These are phyloP conservation scores for Trifolium fragiferum DNA, from an alignment of 306 rosid species.

Conservation along the genomic window DNA sequence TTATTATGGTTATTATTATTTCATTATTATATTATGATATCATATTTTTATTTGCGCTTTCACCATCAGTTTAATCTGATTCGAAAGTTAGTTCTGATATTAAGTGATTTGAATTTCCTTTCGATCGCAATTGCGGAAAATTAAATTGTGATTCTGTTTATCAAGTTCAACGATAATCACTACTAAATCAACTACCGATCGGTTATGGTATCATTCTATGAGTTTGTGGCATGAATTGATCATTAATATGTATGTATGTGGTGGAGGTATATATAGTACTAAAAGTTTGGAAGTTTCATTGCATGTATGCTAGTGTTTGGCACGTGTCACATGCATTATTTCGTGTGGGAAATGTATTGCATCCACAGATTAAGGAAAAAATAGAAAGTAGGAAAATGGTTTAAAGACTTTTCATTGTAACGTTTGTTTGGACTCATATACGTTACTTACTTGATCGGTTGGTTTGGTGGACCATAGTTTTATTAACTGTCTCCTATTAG, in stretches of 20 bases:
- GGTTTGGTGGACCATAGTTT: no score
- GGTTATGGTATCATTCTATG: no score
- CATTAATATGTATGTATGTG: background rate
- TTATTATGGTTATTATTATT: background rate
- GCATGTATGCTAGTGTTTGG: background rate
- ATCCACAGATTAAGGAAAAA: background rate
- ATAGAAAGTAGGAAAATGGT: background rate
- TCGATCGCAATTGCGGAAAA: no score
- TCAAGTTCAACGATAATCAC: no score
- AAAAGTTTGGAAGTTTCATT: background rate
- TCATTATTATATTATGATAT: background rate
- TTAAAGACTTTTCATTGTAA: background rate
- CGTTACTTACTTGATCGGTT: no score
- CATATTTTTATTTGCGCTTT: background rate
- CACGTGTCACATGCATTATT: background rate
- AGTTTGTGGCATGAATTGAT: background rate
- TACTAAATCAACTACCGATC: background rate
- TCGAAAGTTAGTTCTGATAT: no score
- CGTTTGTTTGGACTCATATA: no score
- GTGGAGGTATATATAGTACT: background rate
- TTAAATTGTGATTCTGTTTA: no score
- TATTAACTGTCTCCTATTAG: no score
- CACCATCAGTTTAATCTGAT: no score
- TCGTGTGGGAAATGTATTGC: background rate
- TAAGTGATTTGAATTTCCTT: no score